Evolutionary conservation across 2,329 filamentous ascomycete species (phyloP).

Genomic region (Fusarium phyllophilum): DNA sequence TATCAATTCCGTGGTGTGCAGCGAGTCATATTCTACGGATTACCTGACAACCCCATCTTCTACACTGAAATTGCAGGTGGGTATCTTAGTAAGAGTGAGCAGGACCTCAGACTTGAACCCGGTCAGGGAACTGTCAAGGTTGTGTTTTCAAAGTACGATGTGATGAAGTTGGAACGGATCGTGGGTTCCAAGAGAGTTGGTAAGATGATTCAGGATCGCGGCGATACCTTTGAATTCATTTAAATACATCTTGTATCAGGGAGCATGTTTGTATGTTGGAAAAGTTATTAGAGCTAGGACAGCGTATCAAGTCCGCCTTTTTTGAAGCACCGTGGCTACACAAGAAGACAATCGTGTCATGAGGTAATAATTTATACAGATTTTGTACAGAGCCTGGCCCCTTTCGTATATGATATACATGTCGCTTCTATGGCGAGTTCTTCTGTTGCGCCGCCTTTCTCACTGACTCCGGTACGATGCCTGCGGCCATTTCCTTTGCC

Average conservation of each 20-base stretch:
- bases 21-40: slow-evolving; percentile 85
- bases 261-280: slow-evolving; percentile 1
- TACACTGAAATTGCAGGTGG: slow-evolving; percentile 80
- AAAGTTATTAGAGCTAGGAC: slow-evolving; percentile 1
- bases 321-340: slow-evolving; percentile 10
- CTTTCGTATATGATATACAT: slow-evolving; percentile 37
- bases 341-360: slow-evolving; percentile 29
- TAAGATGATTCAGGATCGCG: slow-evolving; percentile 84
- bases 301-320: background rate
- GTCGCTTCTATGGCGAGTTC: slow-evolving; percentile 32
- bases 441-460: slow-evolving; percentile 36
- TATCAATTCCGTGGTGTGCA: slow-evolving; percentile 84
- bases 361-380: slow-evolving; percentile 43
- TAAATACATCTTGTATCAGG: slow-evolving; percentile 53
- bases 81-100: slow-evolving; percentile 70
- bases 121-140: slow-evolving; percentile 68
- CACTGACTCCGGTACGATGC: slow-evolving; percentile 44
- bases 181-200: slow-evolving; percentile 83
- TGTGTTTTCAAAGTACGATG: slow-evolving; percentile 90
- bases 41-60: slow-evolving; percentile 88
- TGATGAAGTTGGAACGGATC: slow-evolving; percentile 86
- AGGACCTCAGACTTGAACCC: slow-evolving; percentile 63
- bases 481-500: slow-evolving; percentile 47
- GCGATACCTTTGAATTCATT: slow-evolving; percentile 95
- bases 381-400: slow-evolving; percentile 45